phyloP scores from a whole-genome alignment of 1,284 basidiomycete species.

The Leccinum pallidistipes region DNA sequence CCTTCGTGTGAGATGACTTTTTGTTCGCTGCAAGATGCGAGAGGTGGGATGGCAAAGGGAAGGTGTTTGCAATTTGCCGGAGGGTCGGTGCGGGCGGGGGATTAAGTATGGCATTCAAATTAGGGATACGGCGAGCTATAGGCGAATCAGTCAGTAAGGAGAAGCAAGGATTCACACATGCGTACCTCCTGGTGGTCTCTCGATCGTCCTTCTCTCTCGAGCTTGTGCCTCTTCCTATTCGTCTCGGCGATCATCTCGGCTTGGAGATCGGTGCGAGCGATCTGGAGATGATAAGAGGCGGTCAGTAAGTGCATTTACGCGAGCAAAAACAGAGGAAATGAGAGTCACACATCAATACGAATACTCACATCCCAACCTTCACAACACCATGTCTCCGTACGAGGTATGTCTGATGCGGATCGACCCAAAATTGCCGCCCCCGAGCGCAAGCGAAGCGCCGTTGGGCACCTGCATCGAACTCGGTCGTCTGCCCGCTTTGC shows the following conservation, averaged over 20 bases:
- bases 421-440: slow-evolving; percentile 24
- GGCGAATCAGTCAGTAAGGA: slow-evolving; percentile 3
- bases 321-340: background rate
- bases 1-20: slow-evolving; percentile 14
- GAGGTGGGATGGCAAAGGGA: slow-evolving; percentile 30
- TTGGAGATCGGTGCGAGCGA: slow-evolving; percentile 72
- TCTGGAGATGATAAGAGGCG: slow-evolving; percentile 36
- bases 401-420: slow-evolving; percentile 43
- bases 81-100: slow-evolving; percentile 47
- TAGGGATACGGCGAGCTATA: slow-evolving; percentile 51
- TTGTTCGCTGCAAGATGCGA: slow-evolving; percentile 23
- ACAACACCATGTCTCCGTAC: slow-evolving; percentile 65
- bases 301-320: slow-evolving; percentile 14
- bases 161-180: slow-evolving; percentile 1
- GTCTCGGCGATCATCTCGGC: slow-evolving; percentile 81
- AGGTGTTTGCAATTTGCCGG: slow-evolving; percentile 49
- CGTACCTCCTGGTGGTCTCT: slow-evolving; percentile 71
- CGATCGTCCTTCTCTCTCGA: slow-evolving; percentile 73
- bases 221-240: slow-evolving; percentile 73
- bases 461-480: slow-evolving; percentile 45
- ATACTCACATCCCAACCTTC: slow-evolving; percentile 71
- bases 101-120: slow-evolving; percentile 36
- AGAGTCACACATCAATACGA: background rate
- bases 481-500: slow-evolving; percentile 38
- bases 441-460: slow-evolving; percentile 16